Evolutionary conservation across 352 stramenopile genomes (phyloP), one percentile per base, ranked within the genome.

Genomic region (Thalassiosira mediterranea): DNA sequence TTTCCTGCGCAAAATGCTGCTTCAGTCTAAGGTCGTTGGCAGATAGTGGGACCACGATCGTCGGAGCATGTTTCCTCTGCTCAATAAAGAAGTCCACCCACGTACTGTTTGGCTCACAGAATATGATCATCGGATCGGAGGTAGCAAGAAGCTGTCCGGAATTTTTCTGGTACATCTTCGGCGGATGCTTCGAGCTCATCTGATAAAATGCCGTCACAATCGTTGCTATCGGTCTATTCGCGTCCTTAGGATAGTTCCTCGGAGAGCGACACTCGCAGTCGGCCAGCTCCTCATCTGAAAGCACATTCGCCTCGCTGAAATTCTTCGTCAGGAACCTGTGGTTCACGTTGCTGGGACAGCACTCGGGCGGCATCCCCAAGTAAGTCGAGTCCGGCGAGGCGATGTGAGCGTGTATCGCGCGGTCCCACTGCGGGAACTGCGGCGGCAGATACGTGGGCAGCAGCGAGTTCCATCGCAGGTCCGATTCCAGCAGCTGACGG

Each of bases 121-220:
- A 84, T 17, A 84, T 81, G 4, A 84, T 73, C 76, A 84, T 84
- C 17, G 76, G 76, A 44, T 84, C 76, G 8, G 69, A 37, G 37
- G 69, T 81, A 19, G 54, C 40, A 0, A 84, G 44, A 28, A 84
- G 23, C 28, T 78, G 69, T 10, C 13, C 29, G 3, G 70, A 75
- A 49, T 19, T 76, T 26, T 73, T 84, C 46, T 76, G 34, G 48
- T 84, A 84, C 51, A 76, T 65, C 34, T 69, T 64, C 2, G 68
- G 51, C 5, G 68, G 61, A 56, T 84, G 76, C 46, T 84, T 84
- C 4, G 62, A 78, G 17, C 48, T 81, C 38, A 84, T 79, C 73
- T 84, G 42, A 71, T 84, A 84, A 66, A 79, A 84, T 65, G 76
- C 76, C 3, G 76, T 84, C 5, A 84, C 52, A 19, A 83, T 61